Evolutionary conservation across 73 alveolate species (phyloP), one percentile per base, ranked within the genome.

Genomic region (Blepharisma stoltei): DNA sequence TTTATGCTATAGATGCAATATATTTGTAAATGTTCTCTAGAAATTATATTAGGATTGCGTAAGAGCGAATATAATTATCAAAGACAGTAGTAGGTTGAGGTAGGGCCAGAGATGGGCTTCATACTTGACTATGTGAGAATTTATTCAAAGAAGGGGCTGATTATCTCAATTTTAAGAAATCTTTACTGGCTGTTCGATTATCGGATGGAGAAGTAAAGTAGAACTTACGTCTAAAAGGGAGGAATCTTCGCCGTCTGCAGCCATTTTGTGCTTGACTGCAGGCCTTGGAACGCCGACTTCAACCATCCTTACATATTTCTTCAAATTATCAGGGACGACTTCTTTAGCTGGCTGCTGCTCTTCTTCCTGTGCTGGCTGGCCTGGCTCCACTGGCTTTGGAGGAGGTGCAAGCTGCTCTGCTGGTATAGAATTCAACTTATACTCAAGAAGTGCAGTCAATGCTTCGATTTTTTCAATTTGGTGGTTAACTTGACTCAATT

Each of bases 381-480:
- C 45, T 60, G 49, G 49, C 18, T n/a, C 18, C 0, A 9, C 11
- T 60, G 73, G 73, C n/a, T 60, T 60, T 60, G 38, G 45, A 50
- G 73, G 73, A 25, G 73, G 73, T 18, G 73, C 46, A 25, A 9
- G n/a, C 38, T 14, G 23, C 18, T 60, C 73, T 18, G 73, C 73
- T 14, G 73, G 73, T 14, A 60, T 14, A 20, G 73, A 60, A 25
- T 60, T 60, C 49, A 60, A n/a, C 23, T 60, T 60, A 60, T 60
- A 60, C 46, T 60, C 73, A 11, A 60, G 73, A 20, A 60, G 6
- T 20, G 73, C 73, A 25, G 73, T 60, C 37, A 60, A 38, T 8
- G 48, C 73, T 60, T 60, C 73, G 37, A 60, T n/a, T 60, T 38
- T 60, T 60, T 60, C 73, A 60, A 60, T 60, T 38, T 60, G 73